phyloP scores from a whole-genome alignment of 768 basidiomycete species.

The Auricularia sp. region DNA sequence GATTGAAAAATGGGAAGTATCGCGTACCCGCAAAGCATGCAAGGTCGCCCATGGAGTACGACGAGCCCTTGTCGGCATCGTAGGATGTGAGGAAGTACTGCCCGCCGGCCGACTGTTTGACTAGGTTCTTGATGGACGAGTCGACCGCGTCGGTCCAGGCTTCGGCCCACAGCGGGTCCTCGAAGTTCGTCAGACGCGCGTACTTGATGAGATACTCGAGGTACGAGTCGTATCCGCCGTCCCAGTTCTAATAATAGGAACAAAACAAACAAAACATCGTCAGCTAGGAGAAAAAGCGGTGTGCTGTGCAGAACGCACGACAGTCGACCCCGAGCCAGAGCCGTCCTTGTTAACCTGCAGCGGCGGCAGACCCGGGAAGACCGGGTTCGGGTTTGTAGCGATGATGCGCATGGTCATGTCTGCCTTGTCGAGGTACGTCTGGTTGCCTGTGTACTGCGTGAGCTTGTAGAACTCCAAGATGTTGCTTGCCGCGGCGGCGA shows the following conservation, averaged over 20 bases:
- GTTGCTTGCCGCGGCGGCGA: neutral
- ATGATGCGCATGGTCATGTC: conserved; percentile 45
- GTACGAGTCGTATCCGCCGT: conserved; percentile 62
- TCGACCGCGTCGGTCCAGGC: conserved; percentile 65
- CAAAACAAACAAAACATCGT: neutral
- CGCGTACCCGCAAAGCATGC: conserved; percentile 49
- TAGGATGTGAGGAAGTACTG: conserved; percentile 62
- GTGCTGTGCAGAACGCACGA: conserved; percentile 28
- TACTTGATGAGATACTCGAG: conserved; percentile 73
- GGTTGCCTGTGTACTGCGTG: conserved; percentile 47
- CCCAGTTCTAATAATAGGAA: conserved; percentile 43
- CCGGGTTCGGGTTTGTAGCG: conserved; percentile 16
- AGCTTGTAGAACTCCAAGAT: conserved; percentile 21
- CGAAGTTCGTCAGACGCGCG: conserved; percentile 55
- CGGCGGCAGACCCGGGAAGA: conserved; percentile 39
- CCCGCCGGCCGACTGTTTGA: conserved; percentile 55
- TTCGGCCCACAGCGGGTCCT: conserved; percentile 52
- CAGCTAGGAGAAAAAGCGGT: neutral
- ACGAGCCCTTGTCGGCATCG: conserved; percentile 30
- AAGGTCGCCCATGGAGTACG: conserved; percentile 58
- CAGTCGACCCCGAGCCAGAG: conserved; percentile 41
- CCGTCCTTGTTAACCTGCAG: conserved; percentile 46
- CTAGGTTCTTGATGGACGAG: conserved; percentile 51
- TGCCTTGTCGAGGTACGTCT: conserved; percentile 48
- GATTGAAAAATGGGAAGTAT: neutral